These are phyloP conservation scores for Epicoccum sorghinum DNA, from an alignment of 2,329 filamentous ascomycete species.

Conservation along the genomic window DNA sequence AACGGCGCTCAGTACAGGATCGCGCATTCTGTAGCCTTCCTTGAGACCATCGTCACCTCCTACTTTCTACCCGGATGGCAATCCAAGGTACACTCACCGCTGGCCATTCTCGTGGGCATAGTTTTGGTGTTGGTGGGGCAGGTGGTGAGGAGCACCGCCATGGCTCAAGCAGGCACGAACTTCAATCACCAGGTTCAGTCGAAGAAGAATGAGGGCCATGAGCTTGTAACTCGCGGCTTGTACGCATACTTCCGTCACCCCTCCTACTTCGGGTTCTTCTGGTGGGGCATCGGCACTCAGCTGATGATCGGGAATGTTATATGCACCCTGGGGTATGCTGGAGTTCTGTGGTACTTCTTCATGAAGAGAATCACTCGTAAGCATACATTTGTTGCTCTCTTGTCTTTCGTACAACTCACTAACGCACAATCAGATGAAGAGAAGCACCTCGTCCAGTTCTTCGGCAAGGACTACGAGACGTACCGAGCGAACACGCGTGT, in stretches of 20 bases:
- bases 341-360: slow-evolving; percentile 88
- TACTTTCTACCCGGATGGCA: slow-evolving; percentile 60
- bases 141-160: slow-evolving; percentile 76
- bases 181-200: slow-evolving; percentile 87
- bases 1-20: slow-evolving; percentile 87
- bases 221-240: slow-evolving; percentile 81
- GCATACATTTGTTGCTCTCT: slow-evolving; percentile 33
- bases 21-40: slow-evolving; percentile 75
- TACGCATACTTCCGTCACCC: slow-evolving; percentile 82
- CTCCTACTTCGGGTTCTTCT: slow-evolving; percentile 97
- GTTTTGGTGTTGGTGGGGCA: slow-evolving; percentile 73
- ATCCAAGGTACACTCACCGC: slow-evolving; percentile 49
- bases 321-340: slow-evolving; percentile 75
- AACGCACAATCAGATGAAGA: slow-evolving; percentile 69
- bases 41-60: slow-evolving; percentile 71
- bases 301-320: slow-evolving; percentile 83
- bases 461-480: slow-evolving; percentile 77
- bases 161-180: slow-evolving; percentile 85
- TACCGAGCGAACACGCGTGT: slow-evolving; percentile 76
- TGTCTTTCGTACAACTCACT: not conserved
- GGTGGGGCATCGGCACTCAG: slow-evolving; percentile 96
- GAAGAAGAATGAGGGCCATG: slow-evolving; percentile 71
- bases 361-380: slow-evolving; percentile 68
- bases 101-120: slow-evolving; percentile 62
- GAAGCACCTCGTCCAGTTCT: slow-evolving; percentile 76